phyloP scores from a whole-genome alignment of 2,329 filamentous ascomycete species.

The Fusarium nelsonii region DNA sequence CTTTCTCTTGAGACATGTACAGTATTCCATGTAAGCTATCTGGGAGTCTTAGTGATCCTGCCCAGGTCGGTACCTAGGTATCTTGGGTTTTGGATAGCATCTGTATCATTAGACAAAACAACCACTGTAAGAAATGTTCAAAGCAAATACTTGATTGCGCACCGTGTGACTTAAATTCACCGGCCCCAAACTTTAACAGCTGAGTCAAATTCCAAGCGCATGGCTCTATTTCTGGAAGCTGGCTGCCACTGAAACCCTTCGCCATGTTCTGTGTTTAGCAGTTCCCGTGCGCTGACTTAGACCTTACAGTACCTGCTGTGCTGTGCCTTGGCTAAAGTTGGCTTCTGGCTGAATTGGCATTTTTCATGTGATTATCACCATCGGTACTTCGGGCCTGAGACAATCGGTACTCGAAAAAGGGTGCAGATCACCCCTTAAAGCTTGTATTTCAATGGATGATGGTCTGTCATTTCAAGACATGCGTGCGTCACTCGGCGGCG shows the following conservation, averaged over 20 bases:
- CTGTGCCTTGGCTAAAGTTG: neutral
- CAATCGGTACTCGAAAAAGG: constrained; percentile 27
- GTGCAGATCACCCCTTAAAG: constrained; percentile 15
- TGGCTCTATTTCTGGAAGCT: constrained; percentile 30
- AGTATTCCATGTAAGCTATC: constrained; percentile 37
- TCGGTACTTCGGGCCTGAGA: constrained; percentile 32
- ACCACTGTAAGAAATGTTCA: constrained; percentile 2
- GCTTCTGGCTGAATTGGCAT: constrained; percentile 11
- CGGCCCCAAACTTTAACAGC: constrained; percentile 11
- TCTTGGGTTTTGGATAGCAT: constrained; percentile 4
- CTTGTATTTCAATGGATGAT: constrained; percentile 30
- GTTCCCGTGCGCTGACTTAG: constrained; percentile 18
- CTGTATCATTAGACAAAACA: constrained; percentile 25
- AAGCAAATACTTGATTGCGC: neutral
- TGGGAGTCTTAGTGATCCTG: constrained; percentile 5
- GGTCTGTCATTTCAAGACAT: constrained; percentile 30
- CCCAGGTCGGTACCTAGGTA: neutral
- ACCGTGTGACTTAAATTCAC: neutral
- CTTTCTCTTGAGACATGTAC: constrained; percentile 33
- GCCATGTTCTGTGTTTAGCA: constrained; percentile 29
- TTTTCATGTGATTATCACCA: constrained; percentile 38
- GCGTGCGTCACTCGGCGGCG: constrained; percentile 42
- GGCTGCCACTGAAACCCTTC: constrained; percentile 35
- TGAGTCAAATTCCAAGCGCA: constrained; percentile 32
- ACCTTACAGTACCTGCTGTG: constrained; percentile 1